Percentiles rank a stretch among this genome's conserved stretches.
Conservation (phyloP, 2,329 filamentous ascomycete species). For the Ceratocystis diversiconidia region DNA sequence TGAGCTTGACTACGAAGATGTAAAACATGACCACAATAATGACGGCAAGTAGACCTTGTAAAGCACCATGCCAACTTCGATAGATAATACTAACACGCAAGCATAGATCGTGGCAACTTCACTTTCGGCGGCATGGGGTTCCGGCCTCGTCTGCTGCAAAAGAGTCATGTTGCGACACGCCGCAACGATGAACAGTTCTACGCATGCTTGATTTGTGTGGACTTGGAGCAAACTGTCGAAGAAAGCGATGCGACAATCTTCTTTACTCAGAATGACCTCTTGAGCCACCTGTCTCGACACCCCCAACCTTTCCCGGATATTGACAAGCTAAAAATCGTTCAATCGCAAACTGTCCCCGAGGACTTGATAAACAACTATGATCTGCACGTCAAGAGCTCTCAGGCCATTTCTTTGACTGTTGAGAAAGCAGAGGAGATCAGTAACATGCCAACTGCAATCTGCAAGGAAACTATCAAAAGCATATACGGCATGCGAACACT, state of each 20-base stretch:
- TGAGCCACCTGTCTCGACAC: constrained; percentile 39
- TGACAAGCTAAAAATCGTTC: constrained; percentile 35
- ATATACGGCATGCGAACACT: constrained; percentile 34
- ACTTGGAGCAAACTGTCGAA: constrained; percentile 35
- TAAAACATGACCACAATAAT: constrained; percentile 38
- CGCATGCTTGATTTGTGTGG: constrained; percentile 41
- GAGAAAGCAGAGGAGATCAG: constrained; percentile 30
- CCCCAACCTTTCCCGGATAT: constrained; percentile 38
- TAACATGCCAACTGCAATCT: constrained; percentile 31
- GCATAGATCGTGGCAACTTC: constrained; percentile 35
- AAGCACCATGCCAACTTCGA: background rate
- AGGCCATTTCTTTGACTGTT: constrained; percentile 29
- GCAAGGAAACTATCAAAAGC: constrained; percentile 34
- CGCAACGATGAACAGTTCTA: constrained; percentile 40
- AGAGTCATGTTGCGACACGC: constrained; percentile 37
- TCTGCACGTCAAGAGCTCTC: constrained; percentile 33
- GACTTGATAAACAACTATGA: constrained; percentile 38
- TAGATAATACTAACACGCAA: background rate
- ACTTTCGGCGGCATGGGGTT: constrained; percentile 34
- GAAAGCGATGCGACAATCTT: constrained; percentile 44
- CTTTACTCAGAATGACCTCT: constrained; percentile 38
- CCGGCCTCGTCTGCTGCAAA: constrained; percentile 41
- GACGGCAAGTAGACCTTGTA: constrained; percentile 28
- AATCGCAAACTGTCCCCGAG: constrained; percentile 29
- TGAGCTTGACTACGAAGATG: constrained; percentile 38